Evolutionary conservation across 2,329 filamentous ascomycete genomes (phyloP), one percentile per base, ranked within the genome.

Genomic region (Monosporascus sp.): DNA sequence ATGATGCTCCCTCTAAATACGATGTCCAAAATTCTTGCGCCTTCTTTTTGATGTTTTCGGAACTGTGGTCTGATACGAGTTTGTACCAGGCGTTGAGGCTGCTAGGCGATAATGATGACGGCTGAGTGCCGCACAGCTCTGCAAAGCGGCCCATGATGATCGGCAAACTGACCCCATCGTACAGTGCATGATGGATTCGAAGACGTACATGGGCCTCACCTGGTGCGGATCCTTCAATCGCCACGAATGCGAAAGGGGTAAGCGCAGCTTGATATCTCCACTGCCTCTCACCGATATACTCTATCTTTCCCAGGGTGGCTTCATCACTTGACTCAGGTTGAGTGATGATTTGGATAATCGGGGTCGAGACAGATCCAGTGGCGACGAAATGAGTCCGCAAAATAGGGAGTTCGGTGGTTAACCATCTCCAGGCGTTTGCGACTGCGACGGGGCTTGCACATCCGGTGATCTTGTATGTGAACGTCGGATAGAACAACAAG

Each of bases 141-240:
- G 55, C 18, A 25, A 77, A 70, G 1, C 68, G 64, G 2, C 77
- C 65, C 22, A 90, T 72, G 6, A 96, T 71, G 0, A 78, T 66
- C 1, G 85, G 81, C 5, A 97, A 74, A 61, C 89, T 94, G 55
- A 95, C 78, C 6, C 86, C 91, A 67, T 97, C 93, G 65, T 97
- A 97, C 0, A 97, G 75, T 0, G 89, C 88, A 67, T 97, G 92
- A 57, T 96, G 91, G 5, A 97, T 86, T 25, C 76, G 76, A 5
- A 90, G 74, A 2, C 79, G 71, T 4, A 84, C 51, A 0, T 57
- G 41, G 61, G 68, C 71, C 3, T 58, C 54, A 0, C 60, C 57
- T 0, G 57, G 39, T 0, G 57, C 52, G 3, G 58, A 50, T 1
- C 58, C 53, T 3, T 58, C 41, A 0, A 65, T 54, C 0, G 48